Percentiles rank a stretch among this genome's conserved stretches.
Evolutionary conservation across 345 rosid species (phyloP).

Genomic region (Eucalyptus polybractea): DNA sequence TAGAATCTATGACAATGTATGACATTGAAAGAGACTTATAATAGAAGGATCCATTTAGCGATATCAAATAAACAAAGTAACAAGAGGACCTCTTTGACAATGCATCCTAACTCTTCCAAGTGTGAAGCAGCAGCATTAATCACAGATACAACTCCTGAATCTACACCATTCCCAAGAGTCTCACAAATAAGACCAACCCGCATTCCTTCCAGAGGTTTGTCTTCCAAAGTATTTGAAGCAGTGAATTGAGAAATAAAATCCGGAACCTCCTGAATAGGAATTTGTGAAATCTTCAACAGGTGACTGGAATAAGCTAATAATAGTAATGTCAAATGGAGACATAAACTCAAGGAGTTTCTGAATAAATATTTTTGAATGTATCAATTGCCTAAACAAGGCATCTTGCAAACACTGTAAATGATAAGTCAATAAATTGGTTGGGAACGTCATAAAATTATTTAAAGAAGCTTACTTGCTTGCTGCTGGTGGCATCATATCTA

Average conservation of each 20-base stretch:
- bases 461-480: slow-evolving; percentile 42
- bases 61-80: background rate
- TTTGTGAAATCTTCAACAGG: background rate
- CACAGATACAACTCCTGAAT: slow-evolving; percentile 56
- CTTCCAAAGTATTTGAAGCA: slow-evolving; percentile 24
- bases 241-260: slow-evolving; percentile 42
- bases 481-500: slow-evolving; percentile 70
- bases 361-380: background rate
- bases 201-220: slow-evolving; percentile 67
- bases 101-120: slow-evolving; percentile 77
- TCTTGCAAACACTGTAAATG: background rate
- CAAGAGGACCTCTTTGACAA: slow-evolving; percentile 40
- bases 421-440: background rate
- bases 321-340: background rate
- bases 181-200: slow-evolving; percentile 78
- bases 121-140: slow-evolving; percentile 65
- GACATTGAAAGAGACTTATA: background rate
- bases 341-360: background rate
- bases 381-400: background rate
- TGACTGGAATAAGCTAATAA: background rate
- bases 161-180: slow-evolving; percentile 72
- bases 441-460: background rate
- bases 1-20: background rate
- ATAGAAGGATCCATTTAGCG: background rate
- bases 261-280: slow-evolving; percentile 53